Percentiles rank a stretch among this genome's conserved stretches.
These are phyloP conservation scores for Skeletonema potamos DNA, from an alignment of 108 stramenopile species.

Conservation along the genomic window DNA sequence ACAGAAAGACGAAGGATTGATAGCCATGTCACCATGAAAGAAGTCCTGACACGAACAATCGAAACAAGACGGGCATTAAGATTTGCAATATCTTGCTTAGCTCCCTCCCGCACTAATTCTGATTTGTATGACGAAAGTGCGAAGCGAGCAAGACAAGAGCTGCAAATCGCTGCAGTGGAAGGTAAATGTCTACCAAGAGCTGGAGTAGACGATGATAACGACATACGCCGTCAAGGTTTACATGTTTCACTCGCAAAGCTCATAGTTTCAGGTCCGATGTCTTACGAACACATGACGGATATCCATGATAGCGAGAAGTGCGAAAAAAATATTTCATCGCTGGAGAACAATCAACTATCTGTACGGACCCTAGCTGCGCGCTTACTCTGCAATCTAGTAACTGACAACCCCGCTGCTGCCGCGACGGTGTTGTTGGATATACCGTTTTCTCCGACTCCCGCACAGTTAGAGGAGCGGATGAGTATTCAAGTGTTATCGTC, in stretches of 20 bases:
- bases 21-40: neutral
- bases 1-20: neutral
- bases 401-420: constrained; percentile 55
- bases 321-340: neutral
- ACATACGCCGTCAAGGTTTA: constrained; percentile 10
- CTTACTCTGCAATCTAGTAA: constrained; percentile 74
- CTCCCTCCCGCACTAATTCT: constrained; percentile 1
- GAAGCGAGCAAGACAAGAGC: constrained; percentile 22
- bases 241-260: constrained; percentile 30
- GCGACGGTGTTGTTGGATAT: constrained; percentile 37
- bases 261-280: constrained; percentile 1
- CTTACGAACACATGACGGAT: neutral
- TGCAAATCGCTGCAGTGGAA: constrained; percentile 28
- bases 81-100: constrained; percentile 31
- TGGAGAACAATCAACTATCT: constrained; percentile 11
- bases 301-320: neutral
- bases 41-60: constrained; percentile 12
- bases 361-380: constrained; percentile 51
- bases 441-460: constrained; percentile 49
- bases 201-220: neutral
- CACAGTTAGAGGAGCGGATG: constrained; percentile 36
- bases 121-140: constrained; percentile 18
- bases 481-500: constrained; percentile 7
- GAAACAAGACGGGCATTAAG: constrained; percentile 31
- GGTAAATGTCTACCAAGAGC: neutral